Base-by-base conservation (phyloP, 2,329 filamentous ascomycete species). In the Xylaria sp. region DNA sequence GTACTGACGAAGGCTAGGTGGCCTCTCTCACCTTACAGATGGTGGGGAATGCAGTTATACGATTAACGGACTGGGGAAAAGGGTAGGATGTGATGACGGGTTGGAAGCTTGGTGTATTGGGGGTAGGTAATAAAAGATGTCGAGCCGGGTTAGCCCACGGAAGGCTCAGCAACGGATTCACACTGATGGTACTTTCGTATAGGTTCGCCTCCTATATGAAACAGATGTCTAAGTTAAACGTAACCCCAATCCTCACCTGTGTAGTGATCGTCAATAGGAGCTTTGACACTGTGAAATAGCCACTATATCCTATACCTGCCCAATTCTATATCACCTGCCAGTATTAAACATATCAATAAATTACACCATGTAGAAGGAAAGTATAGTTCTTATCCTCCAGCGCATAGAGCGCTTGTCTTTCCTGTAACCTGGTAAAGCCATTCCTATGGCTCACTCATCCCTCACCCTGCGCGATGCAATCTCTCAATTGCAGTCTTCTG, bases 1-100 rank as follows among this genome's bases (percentile, higher is more conserved):
- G 10, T 42, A 31, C 61, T 67, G 17, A 67, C 31, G 25, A 22
- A 5, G 11, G 2, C 11, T 38, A 55, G 60, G 22, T 49, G 2
- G 9, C 1, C 25, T 39, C 27, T 38, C 1, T 25, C 10, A 33
- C 3, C 5, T 17, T 31, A 39, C 25, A 20, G 45, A 15, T 51
- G 58, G 13, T 27, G 38, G 47, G 29, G 11, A 45, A 25, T 27
- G 5, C 20, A 29, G 47, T 5, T 38, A 31, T 29, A 25, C 6
- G 20, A 20, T 29, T 36, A 11, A 33, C 1, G 25, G 39, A 25
- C 7, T 25, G 5, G 7, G 6, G 49, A 54, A 29, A 20, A 31
- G 5, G n/a, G 42, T 20, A 25, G 42, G 42, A n/a, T n/a, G 15
- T 17, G 29, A 50, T 42, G 20, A 57, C 11, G 22, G 5, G 29